Base-by-base conservation (phyloP, 2,329 filamentous ascomycete species). In the Colletotrichum sojae region DNA sequence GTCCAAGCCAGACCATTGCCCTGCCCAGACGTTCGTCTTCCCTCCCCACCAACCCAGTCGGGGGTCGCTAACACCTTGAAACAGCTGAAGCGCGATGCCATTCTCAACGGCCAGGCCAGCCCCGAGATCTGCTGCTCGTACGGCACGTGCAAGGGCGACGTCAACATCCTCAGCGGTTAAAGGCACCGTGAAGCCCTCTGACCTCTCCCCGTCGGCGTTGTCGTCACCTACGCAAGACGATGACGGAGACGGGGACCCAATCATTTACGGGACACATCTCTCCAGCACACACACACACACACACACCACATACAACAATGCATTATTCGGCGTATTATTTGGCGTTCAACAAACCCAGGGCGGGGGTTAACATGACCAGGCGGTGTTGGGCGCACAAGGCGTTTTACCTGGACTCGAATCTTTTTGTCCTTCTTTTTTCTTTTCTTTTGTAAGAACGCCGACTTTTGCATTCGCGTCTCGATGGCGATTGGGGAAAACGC, bases 81-180 rank as follows among this genome's bases (percentile, higher is more conserved):
- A 5, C 69, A 81, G 78, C 63, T 73, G 16, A 81, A 79, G 69
- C 73, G 80, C 60, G 83, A 84, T 71, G 74, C 76, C 15, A 88
- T 88, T 46, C 81, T 88, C 54, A 82, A 77, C 31, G 85, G 85
- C 61, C 75, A 82, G 31, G 78, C 85, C 68, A 79, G 81, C 20
- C 80, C 84, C n/a, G 83, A 85, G 31, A 82, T 78, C 13, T 88
- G 86, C 76, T 88, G 86, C 75, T 84, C 83, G n/a, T 87, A 88
- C 70, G 86, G 86, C 57, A 78, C 78, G 40, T 88, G 86, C 77
- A 83, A 84, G 63, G 82, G 82, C 61, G 82, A 86, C 67, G 83
- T 87, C 55, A 83, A 87, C 51, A 74, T 86, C 59, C 80, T 80
- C 10, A 84, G 85, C 75, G 80, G 78, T 61, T 80, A 75, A 74